phyloP scores from a whole-genome alignment of 1,139 yeast species.

The Magnusiomyces starmeri region DNA sequence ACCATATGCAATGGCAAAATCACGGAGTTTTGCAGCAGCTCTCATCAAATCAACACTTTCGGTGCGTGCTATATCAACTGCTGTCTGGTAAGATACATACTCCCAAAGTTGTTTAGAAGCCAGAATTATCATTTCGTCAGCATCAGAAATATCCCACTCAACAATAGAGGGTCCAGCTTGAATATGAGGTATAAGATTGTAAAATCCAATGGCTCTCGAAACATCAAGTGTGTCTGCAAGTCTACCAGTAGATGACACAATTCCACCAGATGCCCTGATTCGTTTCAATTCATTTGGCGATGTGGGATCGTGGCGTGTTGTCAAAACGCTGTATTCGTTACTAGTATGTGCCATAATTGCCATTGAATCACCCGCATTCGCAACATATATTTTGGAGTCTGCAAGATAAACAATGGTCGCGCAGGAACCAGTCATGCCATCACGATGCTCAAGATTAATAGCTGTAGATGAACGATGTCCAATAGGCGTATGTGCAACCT shows the following conservation, averaged over 20 bases:
- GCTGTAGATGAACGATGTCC: slow-evolving; percentile 34
- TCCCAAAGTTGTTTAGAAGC: slow-evolving; percentile 88
- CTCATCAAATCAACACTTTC: slow-evolving; percentile 81
- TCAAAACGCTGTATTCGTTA: slow-evolving; percentile 69
- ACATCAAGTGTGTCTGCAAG: slow-evolving; percentile 77
- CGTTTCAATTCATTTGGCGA: slow-evolving; percentile 73
- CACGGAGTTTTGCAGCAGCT: slow-evolving; percentile 90
- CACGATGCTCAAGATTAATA: slow-evolving; percentile 40
- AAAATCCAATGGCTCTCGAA: slow-evolving; percentile 89
- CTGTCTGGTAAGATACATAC: slow-evolving; percentile 69
- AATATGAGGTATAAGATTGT: slow-evolving; percentile 78
- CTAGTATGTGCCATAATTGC: slow-evolving; percentile 71
- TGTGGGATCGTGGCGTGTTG: slow-evolving; percentile 81
- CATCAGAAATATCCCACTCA: slow-evolving; percentile 52
- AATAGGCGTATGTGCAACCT: slow-evolving; percentile 28
- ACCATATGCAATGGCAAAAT: slow-evolving; percentile 91
- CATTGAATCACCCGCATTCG: slow-evolving; percentile 87
- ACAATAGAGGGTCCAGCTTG: slow-evolving; percentile 81
- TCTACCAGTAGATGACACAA: slow-evolving; percentile 76
- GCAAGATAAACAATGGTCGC: slow-evolving; percentile 74
- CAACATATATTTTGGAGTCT: slow-evolving; percentile 65
- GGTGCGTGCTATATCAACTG: slow-evolving; percentile 83
- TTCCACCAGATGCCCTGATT: slow-evolving; percentile 87
- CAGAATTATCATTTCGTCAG: slow-evolving; percentile 79
- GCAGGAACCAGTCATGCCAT: slow-evolving; percentile 77